These are phyloP conservation scores for Pilaira anomala DNA, from an alignment of 192 early-diverging fungal species.

Conservation along the genomic window DNA sequence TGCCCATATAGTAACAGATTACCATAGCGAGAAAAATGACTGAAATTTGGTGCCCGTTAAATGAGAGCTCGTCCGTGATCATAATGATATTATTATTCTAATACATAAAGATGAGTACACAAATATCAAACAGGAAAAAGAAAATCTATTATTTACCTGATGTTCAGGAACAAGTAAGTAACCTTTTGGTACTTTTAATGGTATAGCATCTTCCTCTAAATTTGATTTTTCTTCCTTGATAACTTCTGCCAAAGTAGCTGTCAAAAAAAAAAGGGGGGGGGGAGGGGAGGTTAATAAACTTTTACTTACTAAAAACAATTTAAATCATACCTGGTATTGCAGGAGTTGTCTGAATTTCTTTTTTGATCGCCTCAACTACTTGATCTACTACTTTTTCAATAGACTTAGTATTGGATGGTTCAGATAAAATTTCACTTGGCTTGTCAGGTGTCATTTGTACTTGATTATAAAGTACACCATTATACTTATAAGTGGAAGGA, in stretches of 20 bases:
- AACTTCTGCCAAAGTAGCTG: not conserved
- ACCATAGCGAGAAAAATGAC: slow-evolving; percentile 40
- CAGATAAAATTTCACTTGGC: not conserved
- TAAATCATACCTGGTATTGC: not conserved
- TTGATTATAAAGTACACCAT: slow-evolving; percentile 9
- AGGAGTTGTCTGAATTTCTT: not conserved
- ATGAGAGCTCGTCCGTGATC: slow-evolving; percentile 38
- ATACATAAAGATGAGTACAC: not conserved
- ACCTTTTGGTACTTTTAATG: slow-evolving; percentile 25
- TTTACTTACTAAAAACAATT: not conserved
- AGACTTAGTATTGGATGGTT: not conserved
- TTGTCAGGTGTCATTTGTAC: not conserved
- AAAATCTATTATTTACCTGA: slow-evolving; percentile 10
- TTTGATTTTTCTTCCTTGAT: not conserved
- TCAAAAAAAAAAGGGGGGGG: not conserved
- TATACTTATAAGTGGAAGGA: slow-evolving; percentile 1
- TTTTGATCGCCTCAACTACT: no score
- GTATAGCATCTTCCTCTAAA: not conserved
- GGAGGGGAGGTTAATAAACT: not conserved
- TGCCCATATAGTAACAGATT: slow-evolving; percentile 39
- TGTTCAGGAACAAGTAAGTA: slow-evolving; percentile 26
- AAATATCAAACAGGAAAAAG: not conserved
- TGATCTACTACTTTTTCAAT: not conserved
- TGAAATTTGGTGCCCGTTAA: slow-evolving; percentile 40
- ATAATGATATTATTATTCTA: slow-evolving; percentile 38